Evolutionary conservation across 2,329 filamentous ascomycete species (phyloP).

Genomic region (Pyrenophora seminiperda): DNA sequence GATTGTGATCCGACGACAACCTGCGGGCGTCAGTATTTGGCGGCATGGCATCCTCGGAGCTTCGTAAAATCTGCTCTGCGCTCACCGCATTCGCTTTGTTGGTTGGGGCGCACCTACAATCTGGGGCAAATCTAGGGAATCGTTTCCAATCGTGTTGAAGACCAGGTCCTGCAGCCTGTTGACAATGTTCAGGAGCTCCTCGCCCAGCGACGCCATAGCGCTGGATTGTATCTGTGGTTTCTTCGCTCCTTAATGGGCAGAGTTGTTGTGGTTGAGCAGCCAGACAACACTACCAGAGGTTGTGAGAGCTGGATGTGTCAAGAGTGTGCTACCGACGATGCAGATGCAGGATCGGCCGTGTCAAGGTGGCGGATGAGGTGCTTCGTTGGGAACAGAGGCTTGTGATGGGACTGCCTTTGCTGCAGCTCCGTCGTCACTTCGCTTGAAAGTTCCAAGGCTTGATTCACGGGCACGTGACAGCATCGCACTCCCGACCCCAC

Average conservation of each 20-base stretch:
- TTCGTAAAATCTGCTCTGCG: conserved; percentile 15
- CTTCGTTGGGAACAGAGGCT: conserved; percentile 27
- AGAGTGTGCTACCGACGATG: conserved; percentile 9
- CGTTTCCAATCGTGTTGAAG: conserved; percentile 99
- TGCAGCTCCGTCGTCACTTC: conserved; percentile 36
- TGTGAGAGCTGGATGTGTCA: conserved; percentile 6
- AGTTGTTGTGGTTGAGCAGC: conserved; percentile 29
- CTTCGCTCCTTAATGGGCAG: conserved; percentile 29
- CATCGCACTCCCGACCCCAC: conserved; percentile 11
- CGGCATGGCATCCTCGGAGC: conserved; percentile 1
- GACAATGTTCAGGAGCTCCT: conserved; percentile 92
- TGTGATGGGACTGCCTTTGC: conserved; percentile 29
- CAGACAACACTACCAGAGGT: conserved; percentile 29
- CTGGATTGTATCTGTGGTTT: conserved; percentile 26
- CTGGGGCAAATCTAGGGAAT: conserved; percentile 95
- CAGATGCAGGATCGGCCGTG: conserved; percentile 12
- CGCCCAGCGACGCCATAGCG: conserved; percentile 88
- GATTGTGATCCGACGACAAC: conserved; percentile 98
- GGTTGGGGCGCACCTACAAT: conserved; percentile 76
- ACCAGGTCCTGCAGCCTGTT: conserved; percentile 99
- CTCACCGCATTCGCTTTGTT: conserved; percentile 18
- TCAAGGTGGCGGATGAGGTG: conserved; percentile 15
- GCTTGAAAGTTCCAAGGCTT: conserved; percentile 26
- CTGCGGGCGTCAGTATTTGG: conserved; percentile 55
- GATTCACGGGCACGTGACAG: conserved; percentile 16